Base-by-base conservation (phyloP, 1,284 basidiomycete species). In the Pyrrhoderma noxium region DNA sequence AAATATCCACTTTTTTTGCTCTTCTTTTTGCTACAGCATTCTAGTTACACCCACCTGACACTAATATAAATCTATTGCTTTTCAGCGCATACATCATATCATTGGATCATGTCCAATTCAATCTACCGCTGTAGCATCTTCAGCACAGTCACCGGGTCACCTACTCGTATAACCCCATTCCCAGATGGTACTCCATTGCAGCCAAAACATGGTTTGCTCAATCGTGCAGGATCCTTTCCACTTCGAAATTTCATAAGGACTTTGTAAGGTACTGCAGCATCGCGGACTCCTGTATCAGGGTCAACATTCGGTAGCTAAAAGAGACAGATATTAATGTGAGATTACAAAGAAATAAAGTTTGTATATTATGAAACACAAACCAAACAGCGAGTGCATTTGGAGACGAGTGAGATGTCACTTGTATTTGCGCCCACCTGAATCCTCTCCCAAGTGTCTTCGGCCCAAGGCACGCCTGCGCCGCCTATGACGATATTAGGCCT, bases 181-280 rank as follows among this genome's bases (percentile, higher is more conserved):
- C 22, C 45, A 1, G 59, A 62, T 5, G 76, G 70, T 11, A 79
- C 69, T 0, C 69, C 80, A 60, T 87, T 82, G 59, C 74, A 76
- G 2, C 84, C 84, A 43, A 87, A 71, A 59, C 80, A 85, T 2
- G 83, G 70, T 57, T 72, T 73, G 64, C 68, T 66, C 53, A 69
- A 70, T 2, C 68, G 58, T 16, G 48, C 60, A 0, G 74, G 73
- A 60, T 83, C 77, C 47, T 80, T 57, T 7, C 77, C 77, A 16
- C 64, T 73, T 23, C 84, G 74, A 61, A 82, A 80, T 67, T 82
- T 83, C 75, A 79, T 78, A 8, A 86, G 63, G 16, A 79, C 74
- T 64, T 87, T 87, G 68, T 73, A 85, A 3, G 86, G 86, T 2
- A 89, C 82, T 1, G 83, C 82, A 18, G 71, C 71, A 59, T 89